These are phyloP conservation scores for Cladosporium sphaerospermum DNA, from an alignment of 2,329 filamentous ascomycete species.

Conservation along the genomic window DNA sequence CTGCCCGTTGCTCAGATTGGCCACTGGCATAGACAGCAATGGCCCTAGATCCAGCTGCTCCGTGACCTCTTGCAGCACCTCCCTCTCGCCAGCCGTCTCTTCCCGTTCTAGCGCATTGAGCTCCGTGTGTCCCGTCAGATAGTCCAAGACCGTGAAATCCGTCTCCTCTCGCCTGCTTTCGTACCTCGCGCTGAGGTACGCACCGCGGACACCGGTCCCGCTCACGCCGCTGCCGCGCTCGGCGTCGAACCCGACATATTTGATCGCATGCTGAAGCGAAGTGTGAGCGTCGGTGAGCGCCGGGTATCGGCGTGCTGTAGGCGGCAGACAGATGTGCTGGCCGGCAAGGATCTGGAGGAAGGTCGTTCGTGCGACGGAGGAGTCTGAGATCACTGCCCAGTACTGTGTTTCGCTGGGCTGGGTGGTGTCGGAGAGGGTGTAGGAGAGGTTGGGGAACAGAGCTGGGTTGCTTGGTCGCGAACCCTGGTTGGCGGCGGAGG, in stretches of 20 bases:
- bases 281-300: constrained; percentile 58
- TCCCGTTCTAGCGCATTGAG: constrained; percentile 64
- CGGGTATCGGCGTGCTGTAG: constrained; percentile 69
- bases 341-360: constrained; percentile 75
- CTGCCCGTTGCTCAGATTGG: constrained; percentile 90
- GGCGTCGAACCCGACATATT: constrained; percentile 84
- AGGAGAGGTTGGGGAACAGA: constrained; percentile 65
- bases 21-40: constrained; percentile 73
- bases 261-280: constrained; percentile 63
- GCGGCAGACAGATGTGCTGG: constrained; percentile 67
- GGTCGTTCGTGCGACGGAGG: constrained; percentile 71
- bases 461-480: constrained; percentile 55
- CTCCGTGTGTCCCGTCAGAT: constrained; percentile 73
- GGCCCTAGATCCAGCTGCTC: constrained; percentile 61
- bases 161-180: constrained; percentile 81
- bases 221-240: constrained; percentile 53
- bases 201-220: constrained; percentile 56
- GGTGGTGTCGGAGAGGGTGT: constrained; percentile 47
- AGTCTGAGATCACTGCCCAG: constrained; percentile 81
- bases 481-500: constrained; percentile 38
- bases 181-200: constrained; percentile 84
- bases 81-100: constrained; percentile 35
- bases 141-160: constrained; percentile 79
- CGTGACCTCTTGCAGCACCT: constrained; percentile 57
- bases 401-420: constrained; percentile 41